Conservation (phyloP, 208 protist genomes). For the Crithidia expoeki region DNA sequence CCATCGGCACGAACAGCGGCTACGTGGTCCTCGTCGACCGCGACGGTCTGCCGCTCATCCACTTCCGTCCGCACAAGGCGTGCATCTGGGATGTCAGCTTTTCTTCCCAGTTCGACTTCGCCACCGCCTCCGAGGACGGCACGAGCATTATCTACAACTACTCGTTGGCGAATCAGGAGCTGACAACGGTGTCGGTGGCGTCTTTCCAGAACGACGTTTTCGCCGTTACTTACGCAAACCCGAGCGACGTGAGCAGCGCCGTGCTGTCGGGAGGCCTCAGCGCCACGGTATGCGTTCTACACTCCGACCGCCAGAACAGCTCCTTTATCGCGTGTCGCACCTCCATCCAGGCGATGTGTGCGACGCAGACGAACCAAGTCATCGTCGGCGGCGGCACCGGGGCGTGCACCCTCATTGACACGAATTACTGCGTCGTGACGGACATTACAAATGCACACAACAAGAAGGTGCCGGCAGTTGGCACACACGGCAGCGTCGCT, state of each 20-base stretch:
- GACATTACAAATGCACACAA: constrained; percentile 76
- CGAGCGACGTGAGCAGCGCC: constrained; percentile 68
- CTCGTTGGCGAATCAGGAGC: constrained; percentile 74
- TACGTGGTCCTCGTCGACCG: constrained; percentile 88
- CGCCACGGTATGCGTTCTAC: constrained; percentile 85
- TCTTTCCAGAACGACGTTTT: constrained; percentile 91
- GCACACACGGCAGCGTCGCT: constrained; percentile 59
- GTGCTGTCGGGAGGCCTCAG: constrained; percentile 88
- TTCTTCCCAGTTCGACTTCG: constrained; percentile 82
- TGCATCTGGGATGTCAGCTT: constrained; percentile 91
- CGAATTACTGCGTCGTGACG: constrained; percentile 57
- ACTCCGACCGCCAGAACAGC: constrained; percentile 86
- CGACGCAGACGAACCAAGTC: constrained; percentile 65
- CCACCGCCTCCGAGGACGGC: constrained; percentile 87
- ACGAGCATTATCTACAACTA: constrained; percentile 91
- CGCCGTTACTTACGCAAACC: constrained; percentile 81
- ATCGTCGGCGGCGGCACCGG: constrained; percentile 88
- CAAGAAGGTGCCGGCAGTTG: constrained; percentile 86
- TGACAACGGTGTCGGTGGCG: constrained; percentile 79
- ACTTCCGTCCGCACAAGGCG: constrained; percentile 88
- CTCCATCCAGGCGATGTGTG: constrained; percentile 86
- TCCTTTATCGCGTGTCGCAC: constrained; percentile 84
- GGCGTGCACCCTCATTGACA: constrained; percentile 79
- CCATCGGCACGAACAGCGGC: constrained; percentile 87
- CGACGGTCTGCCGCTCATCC: constrained; percentile 86